A percentile compares a stretch with the other conserved stretches of the same genome.
Evolutionary conservation across 2,329 filamentous ascomycete species (phyloP).

Genomic region (Microcyclospora tardicrescens): DNA sequence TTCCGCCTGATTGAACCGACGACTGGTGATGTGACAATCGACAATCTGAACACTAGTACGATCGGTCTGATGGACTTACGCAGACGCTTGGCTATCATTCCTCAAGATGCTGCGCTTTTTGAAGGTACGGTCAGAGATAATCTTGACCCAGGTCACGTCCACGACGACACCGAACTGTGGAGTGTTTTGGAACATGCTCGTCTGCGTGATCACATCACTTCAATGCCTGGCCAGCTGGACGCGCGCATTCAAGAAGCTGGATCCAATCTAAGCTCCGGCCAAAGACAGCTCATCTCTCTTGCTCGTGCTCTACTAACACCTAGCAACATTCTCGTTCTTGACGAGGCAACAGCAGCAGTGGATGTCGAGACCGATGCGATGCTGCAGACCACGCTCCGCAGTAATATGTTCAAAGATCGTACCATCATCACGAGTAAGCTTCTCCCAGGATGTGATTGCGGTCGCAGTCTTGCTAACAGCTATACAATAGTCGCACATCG

Average conservation of each 20-base stretch:
- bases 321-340: slow-evolving; percentile 90
- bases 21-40: slow-evolving; percentile 75
- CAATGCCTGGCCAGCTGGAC: slow-evolving; percentile 81
- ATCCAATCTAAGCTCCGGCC: slow-evolving; percentile 88
- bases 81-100: slow-evolving; percentile 85
- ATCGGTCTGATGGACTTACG: slow-evolving; percentile 86
- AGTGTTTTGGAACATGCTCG: slow-evolving; percentile 74
- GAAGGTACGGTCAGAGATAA: slow-evolving; percentile 90
- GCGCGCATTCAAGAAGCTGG: slow-evolving; percentile 89
- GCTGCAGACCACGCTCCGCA: slow-evolving; percentile 50
- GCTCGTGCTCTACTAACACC: slow-evolving; percentile 88
- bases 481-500: slow-evolving; percentile 59
- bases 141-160: slow-evolving; percentile 83
- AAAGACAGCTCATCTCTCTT: slow-evolving; percentile 85
- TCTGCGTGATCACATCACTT: slow-evolving; percentile 75
- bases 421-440: slow-evolving; percentile 76
- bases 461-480: neutral
- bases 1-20: slow-evolving; percentile 91
- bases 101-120: slow-evolving; percentile 92
- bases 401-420: slow-evolving; percentile 65
- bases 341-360: slow-evolving; percentile 80
- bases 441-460: neutral
- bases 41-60: slow-evolving; percentile 73
- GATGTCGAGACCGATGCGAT: slow-evolving; percentile 56
- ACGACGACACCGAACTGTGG: slow-evolving; percentile 96